Conservation (phyloP, 2,329 filamentous ascomycete genomes). For the Fusarium buharicum region DNA sequence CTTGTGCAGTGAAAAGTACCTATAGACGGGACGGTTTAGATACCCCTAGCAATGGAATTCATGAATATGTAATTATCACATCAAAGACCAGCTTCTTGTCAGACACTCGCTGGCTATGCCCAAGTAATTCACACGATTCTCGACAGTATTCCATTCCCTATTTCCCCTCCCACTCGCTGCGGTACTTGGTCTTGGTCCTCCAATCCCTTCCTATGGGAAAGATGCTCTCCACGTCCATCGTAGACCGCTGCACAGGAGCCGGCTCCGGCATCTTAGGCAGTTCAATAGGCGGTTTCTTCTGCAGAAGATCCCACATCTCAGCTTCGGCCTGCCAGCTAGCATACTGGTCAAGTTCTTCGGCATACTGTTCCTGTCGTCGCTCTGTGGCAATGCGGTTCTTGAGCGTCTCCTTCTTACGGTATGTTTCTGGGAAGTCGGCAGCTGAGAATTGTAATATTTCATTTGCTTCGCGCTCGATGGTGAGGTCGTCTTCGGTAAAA, state of each 20-base stretch:
- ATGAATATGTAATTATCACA: constrained; percentile 2
- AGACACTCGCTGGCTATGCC: not conserved
- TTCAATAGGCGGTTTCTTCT: constrained; percentile 51
- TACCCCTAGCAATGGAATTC: constrained; percentile 23
- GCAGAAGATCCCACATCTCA: constrained; percentile 59
- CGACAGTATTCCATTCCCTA: not conserved
- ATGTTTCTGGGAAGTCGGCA: constrained; percentile 53
- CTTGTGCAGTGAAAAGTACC: not conserved
- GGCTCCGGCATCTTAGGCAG: constrained; percentile 48
- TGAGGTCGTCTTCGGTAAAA: constrained; percentile 41
- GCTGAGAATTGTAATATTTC: constrained; percentile 58
- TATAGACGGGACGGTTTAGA: constrained; percentile 10
- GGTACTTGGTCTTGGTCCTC: constrained; percentile 52
- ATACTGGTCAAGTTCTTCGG: constrained; percentile 55
- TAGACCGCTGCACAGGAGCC: constrained; percentile 44
- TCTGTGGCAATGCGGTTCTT: constrained; percentile 55
- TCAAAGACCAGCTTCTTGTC: not conserved
- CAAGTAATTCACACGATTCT: not conserved
- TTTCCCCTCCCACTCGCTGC: constrained; percentile 57
- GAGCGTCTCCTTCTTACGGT: constrained; percentile 51
- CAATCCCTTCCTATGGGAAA: constrained; percentile 54
- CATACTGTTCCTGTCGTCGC: constrained; percentile 56
- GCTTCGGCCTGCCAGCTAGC: constrained; percentile 56
- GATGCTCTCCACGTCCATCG: constrained; percentile 50
- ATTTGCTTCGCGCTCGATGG: constrained; percentile 52